Evolutionary conservation across 75 land plant species (phyloP), one percentile per base, ranked within the genome.

Genomic region (Larix kaempferi): DNA sequence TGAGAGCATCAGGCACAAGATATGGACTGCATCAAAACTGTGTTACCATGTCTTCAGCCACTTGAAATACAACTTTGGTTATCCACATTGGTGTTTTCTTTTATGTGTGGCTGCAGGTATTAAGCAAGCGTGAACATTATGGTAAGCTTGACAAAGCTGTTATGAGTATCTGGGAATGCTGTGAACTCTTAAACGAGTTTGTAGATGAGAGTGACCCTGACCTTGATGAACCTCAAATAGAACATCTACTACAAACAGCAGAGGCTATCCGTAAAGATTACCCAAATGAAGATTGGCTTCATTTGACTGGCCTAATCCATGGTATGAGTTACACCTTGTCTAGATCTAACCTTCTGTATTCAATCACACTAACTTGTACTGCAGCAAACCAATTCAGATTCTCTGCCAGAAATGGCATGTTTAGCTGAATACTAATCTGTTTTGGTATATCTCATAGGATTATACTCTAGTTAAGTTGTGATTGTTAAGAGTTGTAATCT

Each of bases 141-240:
- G 81, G 83, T 11, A 84, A 83, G 39, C 59, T 93, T 56, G 75
- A 93, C 66, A 91, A 76, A 72, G 81, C 79, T 7, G 86, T 82
- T 77, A 93, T 93, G 98, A 85, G 98, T 83, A 89, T 95, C 49
- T 95, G 98, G 98, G 96, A 95, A 59, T 87, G 92, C 54, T 94
- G 96, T 76, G 98, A 95, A 59, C 86, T 95, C 19, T 78, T 94
- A 37, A 86, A 94, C 76, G 85, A 88, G 55, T 82, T 80, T 58
- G 89, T 92, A 2, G 96, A 92, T 57, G 95, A 92, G 26, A 92
- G 93, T 59, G 95, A 94, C 73, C 97, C 96, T 6, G 93, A 94
- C 69, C 86, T 92, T 59, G 97, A 94, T 55, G 95, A 92, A 78
- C 97, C 95, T 8, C 95, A 94, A 74, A 94, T 94, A 35, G 89